Evolutionary conservation across 2,329 filamentous ascomycete genomes (phyloP).

Genomic region (Apiospora rasikravindrae): DNA sequence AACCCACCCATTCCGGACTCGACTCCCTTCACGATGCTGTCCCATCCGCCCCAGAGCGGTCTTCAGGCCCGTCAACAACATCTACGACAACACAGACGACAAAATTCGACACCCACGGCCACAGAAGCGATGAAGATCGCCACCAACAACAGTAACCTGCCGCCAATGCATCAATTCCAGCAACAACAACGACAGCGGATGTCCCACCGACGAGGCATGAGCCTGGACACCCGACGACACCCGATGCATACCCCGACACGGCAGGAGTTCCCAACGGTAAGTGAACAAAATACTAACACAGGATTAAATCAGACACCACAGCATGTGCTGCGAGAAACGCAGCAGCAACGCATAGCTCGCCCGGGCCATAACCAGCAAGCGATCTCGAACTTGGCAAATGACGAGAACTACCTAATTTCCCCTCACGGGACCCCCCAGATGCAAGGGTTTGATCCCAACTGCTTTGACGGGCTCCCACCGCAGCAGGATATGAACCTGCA

Average conservation of each 20-base stretch:
- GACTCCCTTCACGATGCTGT: conserved; percentile 79
- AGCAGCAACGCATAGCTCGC: conserved; percentile 84
- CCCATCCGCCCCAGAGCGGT: conserved; percentile 69
- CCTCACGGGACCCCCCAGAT: conserved; percentile 60
- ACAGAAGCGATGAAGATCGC: conserved; percentile 77
- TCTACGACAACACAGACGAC: conserved; percentile 76
- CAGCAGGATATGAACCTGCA: conserved; percentile 44
- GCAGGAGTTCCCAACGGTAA: conserved; percentile 59
- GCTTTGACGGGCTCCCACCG: conserved; percentile 43
- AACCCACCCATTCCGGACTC: conserved; percentile 65
- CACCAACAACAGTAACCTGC: conserved; percentile 59
- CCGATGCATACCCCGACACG: conserved; percentile 48
- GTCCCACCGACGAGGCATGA: conserved; percentile 81
- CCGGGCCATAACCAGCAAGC: conserved; percentile 62
- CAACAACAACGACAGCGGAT: conserved; percentile 39
- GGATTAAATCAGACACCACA: conserved; percentile 67
- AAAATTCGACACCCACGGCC: conserved; percentile 82
- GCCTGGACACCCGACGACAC: conserved; percentile 75
- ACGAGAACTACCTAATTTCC: conserved; percentile 63
- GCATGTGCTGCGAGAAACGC: conserved; percentile 87
- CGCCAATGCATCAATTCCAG: conserved; percentile 58
- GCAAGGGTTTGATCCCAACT: conserved; percentile 55
- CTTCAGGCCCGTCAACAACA: conserved; percentile 69
- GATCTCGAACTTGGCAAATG: conserved; percentile 42
- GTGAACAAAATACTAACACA: conserved; percentile 59